phyloP scores from a whole-genome alignment of 2,329 filamentous ascomycete genomes.

The Thermoascus crustaceus region DNA sequence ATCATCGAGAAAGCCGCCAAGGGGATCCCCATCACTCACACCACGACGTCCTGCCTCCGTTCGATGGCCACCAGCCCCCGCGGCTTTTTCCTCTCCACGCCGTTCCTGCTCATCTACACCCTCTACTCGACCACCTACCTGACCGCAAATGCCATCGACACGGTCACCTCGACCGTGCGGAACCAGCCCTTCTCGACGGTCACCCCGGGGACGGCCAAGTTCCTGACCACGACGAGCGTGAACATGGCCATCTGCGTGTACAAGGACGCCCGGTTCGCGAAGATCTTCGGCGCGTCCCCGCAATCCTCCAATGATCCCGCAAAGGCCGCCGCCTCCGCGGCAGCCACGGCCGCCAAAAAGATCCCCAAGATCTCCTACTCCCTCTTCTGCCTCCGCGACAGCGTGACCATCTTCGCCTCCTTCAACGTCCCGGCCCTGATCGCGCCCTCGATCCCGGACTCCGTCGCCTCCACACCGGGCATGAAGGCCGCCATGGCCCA shows the following conservation, averaged over 20 bases:
- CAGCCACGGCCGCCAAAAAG: conserved; percentile 22
- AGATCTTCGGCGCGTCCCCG: conserved; percentile 63
- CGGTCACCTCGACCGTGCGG: conserved; percentile 57
- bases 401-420: conserved; percentile 79
- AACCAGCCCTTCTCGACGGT: conserved; percentile 50
- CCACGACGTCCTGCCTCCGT: conserved; percentile 31
- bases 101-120: conserved; percentile 43
- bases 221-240: conserved; percentile 67
- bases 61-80: conserved; percentile 34
- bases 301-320: conserved; percentile 31
- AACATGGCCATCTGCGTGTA: conserved; percentile 82
- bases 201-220: conserved; percentile 70
- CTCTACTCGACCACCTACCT: conserved; percentile 86
- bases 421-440: conserved; percentile 83
- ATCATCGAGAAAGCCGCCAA: conserved; percentile 45
- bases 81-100: conserved; percentile 39
- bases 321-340: conserved; percentile 10
- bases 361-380: conserved; percentile 65
- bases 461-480: conserved; percentile 36
- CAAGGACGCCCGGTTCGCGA: conserved; percentile 80
- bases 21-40: conserved; percentile 33
- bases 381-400: conserved; percentile 76
- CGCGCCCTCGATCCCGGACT: conserved; percentile 57
- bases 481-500: conserved; percentile 60
- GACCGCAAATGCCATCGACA: conserved; percentile 82